A percentile compares a stretch with the other conserved stretches of the same genome.
These are phyloP conservation scores for Plasmodium gaboni DNA, from an alignment of 169 alveolate genomes.

Conservation along the genomic window DNA sequence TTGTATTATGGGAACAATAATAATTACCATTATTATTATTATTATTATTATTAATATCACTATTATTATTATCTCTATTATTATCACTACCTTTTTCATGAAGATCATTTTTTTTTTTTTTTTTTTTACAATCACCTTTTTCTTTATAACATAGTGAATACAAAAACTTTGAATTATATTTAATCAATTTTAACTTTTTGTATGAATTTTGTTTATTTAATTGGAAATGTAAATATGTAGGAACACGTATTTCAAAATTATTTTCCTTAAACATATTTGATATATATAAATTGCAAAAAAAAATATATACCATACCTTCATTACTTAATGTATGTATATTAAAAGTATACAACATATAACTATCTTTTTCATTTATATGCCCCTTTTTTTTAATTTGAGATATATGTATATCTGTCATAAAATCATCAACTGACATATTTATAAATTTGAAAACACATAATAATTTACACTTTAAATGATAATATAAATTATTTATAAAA, in stretches of 20 bases:
- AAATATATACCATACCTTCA: constrained; percentile 44
- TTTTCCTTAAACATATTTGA: constrained; percentile 10
- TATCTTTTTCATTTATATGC: background rate
- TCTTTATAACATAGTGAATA: constrained; percentile 4
- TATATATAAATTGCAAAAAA: constrained; percentile 14
- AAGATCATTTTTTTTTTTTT: background rate
- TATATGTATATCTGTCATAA: constrained; percentile 21
- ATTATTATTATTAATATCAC: background rate
- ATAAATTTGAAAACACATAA: constrained; percentile 27
- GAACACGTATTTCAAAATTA: constrained; percentile 7
- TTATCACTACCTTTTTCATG: background rate
- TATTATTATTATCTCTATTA: background rate
- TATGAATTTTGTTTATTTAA: constrained; percentile 18
- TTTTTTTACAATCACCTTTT: background rate
- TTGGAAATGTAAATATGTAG: constrained; percentile 30
- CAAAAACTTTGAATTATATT: constrained; percentile 30
- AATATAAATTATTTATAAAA: constrained; percentile 46
- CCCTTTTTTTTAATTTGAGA: constrained; percentile 20
- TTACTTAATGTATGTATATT: constrained; percentile 38
- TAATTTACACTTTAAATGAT: constrained; percentile 16
- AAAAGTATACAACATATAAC: constrained; percentile 19
- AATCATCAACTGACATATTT: constrained; percentile 13
- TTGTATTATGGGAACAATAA: no score
- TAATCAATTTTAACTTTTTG: constrained; percentile 9
- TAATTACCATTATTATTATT: background rate